Conservation (phyloP, 352 stramenopile genomes). For the Globisporangium paddicum region DNA sequence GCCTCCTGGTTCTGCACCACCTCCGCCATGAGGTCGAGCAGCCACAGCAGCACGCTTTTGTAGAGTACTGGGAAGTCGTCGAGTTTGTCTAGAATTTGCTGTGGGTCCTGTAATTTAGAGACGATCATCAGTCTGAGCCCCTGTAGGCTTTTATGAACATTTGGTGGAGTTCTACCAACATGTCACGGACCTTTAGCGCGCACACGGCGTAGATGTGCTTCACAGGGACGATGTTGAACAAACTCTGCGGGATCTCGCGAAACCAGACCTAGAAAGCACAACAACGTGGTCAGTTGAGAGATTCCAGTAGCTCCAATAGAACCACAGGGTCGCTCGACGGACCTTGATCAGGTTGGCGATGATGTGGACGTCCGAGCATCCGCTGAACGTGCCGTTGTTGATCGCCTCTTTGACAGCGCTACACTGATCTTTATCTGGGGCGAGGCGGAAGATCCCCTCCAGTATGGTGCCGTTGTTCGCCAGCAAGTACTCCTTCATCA, state of each 20-base stretch:
- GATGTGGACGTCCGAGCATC: conserved; percentile 69
- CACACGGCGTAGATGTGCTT: conserved; percentile 50
- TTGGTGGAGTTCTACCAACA: background rate
- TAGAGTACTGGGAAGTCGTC: conserved; percentile 31
- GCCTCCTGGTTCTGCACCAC: conserved; percentile 44
- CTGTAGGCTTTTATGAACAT: too few relatives aligned
- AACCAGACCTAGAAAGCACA: conserved; percentile 59
- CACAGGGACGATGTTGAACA: conserved; percentile 70
- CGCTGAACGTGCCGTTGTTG: conserved; percentile 57
- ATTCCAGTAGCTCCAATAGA: background rate
- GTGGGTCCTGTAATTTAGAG: conserved; percentile 21
- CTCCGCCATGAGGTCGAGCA: conserved; percentile 69
- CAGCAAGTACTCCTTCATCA: conserved; percentile 64
- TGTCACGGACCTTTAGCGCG: conserved; percentile 29
- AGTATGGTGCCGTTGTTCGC: conserved; percentile 32
- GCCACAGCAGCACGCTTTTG: conserved; percentile 52
- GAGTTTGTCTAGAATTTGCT: conserved; percentile 29
- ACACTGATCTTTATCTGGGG: conserved; percentile 62
- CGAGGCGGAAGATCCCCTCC: conserved; percentile 79
- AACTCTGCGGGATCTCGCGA: conserved; percentile 61
- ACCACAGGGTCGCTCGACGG: too few relatives aligned
- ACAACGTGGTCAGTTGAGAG: background rate
- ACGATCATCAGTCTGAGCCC: too few relatives aligned
- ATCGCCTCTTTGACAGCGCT: conserved; percentile 52
- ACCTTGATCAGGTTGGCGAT: conserved; percentile 84